Percentiles rank a stretch among this genome's conserved stretches.
Evolutionary conservation across 768 basidiomycete species (phyloP).

Genomic region (Auriscalpium orientale): DNA sequence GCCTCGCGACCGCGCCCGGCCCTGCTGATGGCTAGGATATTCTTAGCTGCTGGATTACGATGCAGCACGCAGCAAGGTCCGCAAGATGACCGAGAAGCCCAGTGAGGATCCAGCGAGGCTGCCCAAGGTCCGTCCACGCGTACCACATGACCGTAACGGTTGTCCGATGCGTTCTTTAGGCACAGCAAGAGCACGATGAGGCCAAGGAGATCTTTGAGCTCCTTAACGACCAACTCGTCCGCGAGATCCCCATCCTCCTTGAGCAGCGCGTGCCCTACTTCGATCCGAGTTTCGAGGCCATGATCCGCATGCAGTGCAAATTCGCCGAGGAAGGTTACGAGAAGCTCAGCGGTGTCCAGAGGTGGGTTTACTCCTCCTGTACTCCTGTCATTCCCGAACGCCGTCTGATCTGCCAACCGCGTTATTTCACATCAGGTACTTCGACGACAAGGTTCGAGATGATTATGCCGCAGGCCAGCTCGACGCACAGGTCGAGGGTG

Average conservation of each 20-base stretch:
- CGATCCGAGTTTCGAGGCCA: slow-evolving; percentile 97
- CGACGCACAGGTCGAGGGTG: slow-evolving; percentile 95
- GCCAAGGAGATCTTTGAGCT: slow-evolving; percentile 89
- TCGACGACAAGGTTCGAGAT: slow-evolving; percentile 82
- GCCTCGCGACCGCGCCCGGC: not conserved
- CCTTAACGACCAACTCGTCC: slow-evolving; percentile 86
- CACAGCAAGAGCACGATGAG: slow-evolving; percentile 95
- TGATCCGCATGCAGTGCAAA: slow-evolving; percentile 96
- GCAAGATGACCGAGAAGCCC: slow-evolving; percentile 87
- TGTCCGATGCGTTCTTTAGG: slow-evolving; percentile 33
- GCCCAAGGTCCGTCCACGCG: slow-evolving; percentile 51
- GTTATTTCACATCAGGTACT: slow-evolving; percentile 49
- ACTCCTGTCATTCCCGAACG: not conserved
- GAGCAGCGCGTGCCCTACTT: slow-evolving; percentile 97
- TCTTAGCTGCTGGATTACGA: slow-evolving; percentile 90
- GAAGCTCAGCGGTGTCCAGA: slow-evolving; percentile 89
- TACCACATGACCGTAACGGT: not conserved
- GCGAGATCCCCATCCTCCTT: slow-evolving; percentile 85
- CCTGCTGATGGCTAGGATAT: not conserved
- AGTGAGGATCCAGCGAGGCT: slow-evolving; percentile 89
- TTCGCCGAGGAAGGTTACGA: slow-evolving; percentile 99
- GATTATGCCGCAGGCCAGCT: slow-evolving; percentile 96
- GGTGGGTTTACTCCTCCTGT: slow-evolving; percentile 46
- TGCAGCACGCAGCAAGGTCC: slow-evolving; percentile 80
- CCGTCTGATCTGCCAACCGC: not conserved